Base-by-base conservation (phyloP, 768 basidiomycete genomes). In the Leucocoprinus sp. region DNA sequence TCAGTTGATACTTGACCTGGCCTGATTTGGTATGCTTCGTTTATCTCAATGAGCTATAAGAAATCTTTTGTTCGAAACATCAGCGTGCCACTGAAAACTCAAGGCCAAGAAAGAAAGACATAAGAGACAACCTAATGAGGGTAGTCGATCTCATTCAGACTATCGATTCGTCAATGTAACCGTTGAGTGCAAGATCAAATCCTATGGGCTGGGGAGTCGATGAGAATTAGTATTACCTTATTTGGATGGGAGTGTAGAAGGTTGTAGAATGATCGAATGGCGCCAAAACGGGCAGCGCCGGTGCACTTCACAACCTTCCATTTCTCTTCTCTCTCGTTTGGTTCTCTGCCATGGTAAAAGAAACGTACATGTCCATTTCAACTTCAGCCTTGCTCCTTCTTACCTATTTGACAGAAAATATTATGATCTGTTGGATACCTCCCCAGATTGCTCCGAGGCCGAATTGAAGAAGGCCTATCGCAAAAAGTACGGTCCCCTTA, bases 401-500 rank as follows among this genome's bases (percentile, higher is more conserved):
- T 43, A 42, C 24, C 45, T 23, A 21, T 29, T 40, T 52, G 37
- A 19, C 63, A 91, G 89, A 56, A 86, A 91, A 78, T 90, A 75
- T 62, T 91, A 97, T 68, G 92, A 96, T 66, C 77, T 96, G 50
- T 80, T 98, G 39, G 93, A 93, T 53, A 91, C 89, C 23, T 53
- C 76, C 8, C 79, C 87, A 40, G 74, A 74, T 55, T 90, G 86
- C 26, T 82, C 81, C 33, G 93, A 95, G 49, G 58, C 71, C 37
- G 92, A 93, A 43, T 78, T 95, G 58, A 95, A 93, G 74, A 93
- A 93, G 63, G 92, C 92, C 23, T 95, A 93, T 71, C 84, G 90
- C 55, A 93, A 92, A 69, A 92, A 91, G 90, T 91, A 52, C 22
- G 62, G 50, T 21, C 37, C 34, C 37, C 45, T 22, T 49, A 12